A percentile compares a stretch with the other conserved stretches of the same genome.
Conservation (phyloP, 1,284 basidiomycete genomes). For the Violaceomyces palustris region DNA sequence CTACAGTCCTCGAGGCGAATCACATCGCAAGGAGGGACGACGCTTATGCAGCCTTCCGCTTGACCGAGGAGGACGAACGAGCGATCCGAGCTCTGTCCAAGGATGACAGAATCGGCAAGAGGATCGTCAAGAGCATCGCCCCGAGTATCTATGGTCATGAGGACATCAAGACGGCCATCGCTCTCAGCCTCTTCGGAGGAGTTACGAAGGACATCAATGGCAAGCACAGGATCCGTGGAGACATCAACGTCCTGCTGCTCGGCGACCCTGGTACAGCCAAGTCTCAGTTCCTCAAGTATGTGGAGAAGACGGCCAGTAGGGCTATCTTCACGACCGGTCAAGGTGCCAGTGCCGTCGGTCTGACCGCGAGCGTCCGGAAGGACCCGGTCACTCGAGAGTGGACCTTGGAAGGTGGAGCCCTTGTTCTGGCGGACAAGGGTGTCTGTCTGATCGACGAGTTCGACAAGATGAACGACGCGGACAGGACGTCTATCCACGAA, state of each 20-base stretch:
- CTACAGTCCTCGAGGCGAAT: slow-evolving; percentile 95
- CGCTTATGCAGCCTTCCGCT: slow-evolving; percentile 85
- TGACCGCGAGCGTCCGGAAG: slow-evolving; percentile 95
- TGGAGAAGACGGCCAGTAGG: slow-evolving; percentile 92
- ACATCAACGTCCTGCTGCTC: slow-evolving; percentile 91
- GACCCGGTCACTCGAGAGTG: slow-evolving; percentile 96
- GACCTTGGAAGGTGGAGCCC: slow-evolving; percentile 95
- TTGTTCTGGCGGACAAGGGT: slow-evolving; percentile 98
- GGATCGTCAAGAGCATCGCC: slow-evolving; percentile 96
- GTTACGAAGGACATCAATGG: slow-evolving; percentile 91
- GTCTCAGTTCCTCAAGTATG: slow-evolving; percentile 97
- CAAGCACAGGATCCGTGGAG: slow-evolving; percentile 92
- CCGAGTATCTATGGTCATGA: slow-evolving; percentile 98
- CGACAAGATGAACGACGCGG: slow-evolving; percentile 99
- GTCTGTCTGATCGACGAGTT: slow-evolving; percentile 98
- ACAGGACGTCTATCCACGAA: slow-evolving; percentile 88
- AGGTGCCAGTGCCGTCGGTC: slow-evolving; percentile 93
- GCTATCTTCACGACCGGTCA: slow-evolving; percentile 99
- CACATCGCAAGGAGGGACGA: slow-evolving; percentile 81
- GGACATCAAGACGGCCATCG: slow-evolving; percentile 95
- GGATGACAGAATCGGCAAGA: slow-evolving; percentile 90
- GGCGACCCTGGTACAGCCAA: slow-evolving; percentile 98
- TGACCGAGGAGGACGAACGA: slow-evolving; percentile 94
- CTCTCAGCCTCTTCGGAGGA: slow-evolving; percentile 88
- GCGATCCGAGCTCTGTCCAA: slow-evolving; percentile 78